phyloP scores from a whole-genome alignment of 2,329 filamentous ascomycete species.

The Sporothrix schenckii region DNA sequence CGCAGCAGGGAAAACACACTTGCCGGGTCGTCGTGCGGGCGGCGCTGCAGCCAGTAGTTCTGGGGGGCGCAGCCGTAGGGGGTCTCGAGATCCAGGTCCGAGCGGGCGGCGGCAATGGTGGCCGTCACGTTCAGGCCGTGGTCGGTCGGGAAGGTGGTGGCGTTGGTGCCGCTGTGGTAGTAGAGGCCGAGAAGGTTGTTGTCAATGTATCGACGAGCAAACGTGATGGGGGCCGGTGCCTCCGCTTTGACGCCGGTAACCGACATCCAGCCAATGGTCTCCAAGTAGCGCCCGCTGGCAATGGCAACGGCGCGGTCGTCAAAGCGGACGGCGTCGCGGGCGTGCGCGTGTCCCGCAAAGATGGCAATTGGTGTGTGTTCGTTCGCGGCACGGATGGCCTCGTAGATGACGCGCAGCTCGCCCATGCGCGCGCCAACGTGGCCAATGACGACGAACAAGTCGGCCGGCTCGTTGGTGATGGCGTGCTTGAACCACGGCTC shows the following conservation, averaged over 20 bases:
- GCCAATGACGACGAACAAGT: conserved; percentile 83
- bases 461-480: conserved; percentile 73
- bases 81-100: conserved; percentile 70
- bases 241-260: conserved; percentile 62
- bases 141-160: conserved; percentile 72
- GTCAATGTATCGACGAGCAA: conserved; percentile 84
- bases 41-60: conserved; percentile 79
- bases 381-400: conserved; percentile 73
- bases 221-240: conserved; percentile 48
- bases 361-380: conserved; percentile 86
- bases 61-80: conserved; percentile 81
- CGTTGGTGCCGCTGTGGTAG: conserved; percentile 75
- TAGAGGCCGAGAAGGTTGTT: conserved; percentile 86
- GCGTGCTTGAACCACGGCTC: conserved; percentile 88
- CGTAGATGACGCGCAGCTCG: conserved; percentile 78
- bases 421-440: conserved; percentile 81
- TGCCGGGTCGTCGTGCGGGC: conserved; percentile 69
- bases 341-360: conserved; percentile 88
- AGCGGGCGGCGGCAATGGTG: conserved; percentile 70
- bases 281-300: conserved; percentile 88
- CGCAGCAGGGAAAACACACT: conserved; percentile 85
- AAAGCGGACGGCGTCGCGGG: conserved; percentile 79
- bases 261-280: conserved; percentile 93
- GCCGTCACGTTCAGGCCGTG: conserved; percentile 71
- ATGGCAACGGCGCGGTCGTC: conserved; percentile 78